Base-by-base conservation (phyloP, 2,329 filamentous ascomycete species). In the Aspergillus felis region DNA sequence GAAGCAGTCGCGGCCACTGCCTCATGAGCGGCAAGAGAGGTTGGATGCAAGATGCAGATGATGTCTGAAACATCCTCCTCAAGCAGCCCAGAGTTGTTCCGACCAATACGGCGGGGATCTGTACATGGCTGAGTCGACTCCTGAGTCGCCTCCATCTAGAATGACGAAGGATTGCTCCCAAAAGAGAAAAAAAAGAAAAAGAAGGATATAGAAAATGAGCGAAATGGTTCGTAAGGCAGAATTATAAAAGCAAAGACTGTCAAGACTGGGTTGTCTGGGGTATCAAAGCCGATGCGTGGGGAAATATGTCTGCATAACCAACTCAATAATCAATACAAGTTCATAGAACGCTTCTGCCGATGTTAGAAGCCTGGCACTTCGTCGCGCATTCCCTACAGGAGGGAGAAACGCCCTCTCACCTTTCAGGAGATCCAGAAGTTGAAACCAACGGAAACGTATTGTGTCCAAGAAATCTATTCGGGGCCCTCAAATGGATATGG, bases 31-130 rank as follows among this genome's bases (percentile, higher is more conserved):
- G 84, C 83, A 42, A 85, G 80, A 2, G 91, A 90, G 63, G 85
- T 85, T 10, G 93, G 92, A 65, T 95, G 87, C 28, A 97, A 82
- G 57, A 97, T 86, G 76, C 92, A 95, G 63, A 96, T 85, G 65
- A 97, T 91, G 75, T 97, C 92, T 60, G 90, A 85, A 51, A 94
- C 84, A 71, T 96, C 92, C 63, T 90, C 84, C 64, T 92, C 88
- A 54, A 84, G 88, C 60, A 97, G 86, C 56, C 90, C 91, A 44
- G 91, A 94, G 71, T 91, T 90, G 74, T 91, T 89, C 71, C 88
- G 82, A 56, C 91, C 91, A 60, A 90, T 73, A 55, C 91, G 87
- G 61, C 91, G 85, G 44, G 91, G 91, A 71, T 97, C 92, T 63
- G 92, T 79, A 67, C 89, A 85, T 70, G 86, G 87, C 72, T 96